These are phyloP conservation scores for Colletotrichum limetticola DNA, from an alignment of 2,329 filamentous ascomycete species.

Conservation along the genomic window DNA sequence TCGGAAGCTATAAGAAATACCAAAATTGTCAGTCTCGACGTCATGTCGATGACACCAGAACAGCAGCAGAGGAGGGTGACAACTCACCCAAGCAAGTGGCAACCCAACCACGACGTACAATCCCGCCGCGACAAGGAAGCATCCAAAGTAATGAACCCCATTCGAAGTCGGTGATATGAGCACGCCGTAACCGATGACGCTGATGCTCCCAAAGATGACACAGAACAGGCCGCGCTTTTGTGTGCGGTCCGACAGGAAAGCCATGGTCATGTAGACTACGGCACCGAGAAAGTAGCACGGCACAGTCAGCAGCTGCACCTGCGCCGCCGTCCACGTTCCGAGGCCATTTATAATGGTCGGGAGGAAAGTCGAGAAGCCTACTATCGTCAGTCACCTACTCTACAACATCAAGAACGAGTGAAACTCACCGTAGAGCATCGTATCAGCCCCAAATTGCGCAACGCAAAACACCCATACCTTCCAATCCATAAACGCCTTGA, in stretches of 20 bases:
- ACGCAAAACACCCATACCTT: conserved; percentile 78
- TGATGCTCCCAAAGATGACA: conserved; percentile 61
- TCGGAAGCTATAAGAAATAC: conserved; percentile 52
- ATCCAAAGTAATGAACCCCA: conserved; percentile 58
- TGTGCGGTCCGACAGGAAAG: conserved; percentile 73
- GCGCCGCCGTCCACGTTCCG: conserved; percentile 60
- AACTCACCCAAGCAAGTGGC: conserved; percentile 63
- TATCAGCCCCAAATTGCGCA: conserved; percentile 78
- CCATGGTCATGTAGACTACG: conserved; percentile 73
- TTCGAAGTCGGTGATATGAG: conserved; percentile 61
- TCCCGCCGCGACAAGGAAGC: conserved; percentile 79
- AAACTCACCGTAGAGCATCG: conserved; percentile 73
- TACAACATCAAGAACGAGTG: not conserved
- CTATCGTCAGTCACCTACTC: not conserved
- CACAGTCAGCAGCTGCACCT: conserved; percentile 72
- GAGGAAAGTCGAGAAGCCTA: conserved; percentile 69
- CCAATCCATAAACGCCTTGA: conserved; percentile 77
- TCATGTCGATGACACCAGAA: no score
- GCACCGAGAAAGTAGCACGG: conserved; percentile 75
- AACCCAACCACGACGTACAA: conserved; percentile 71
- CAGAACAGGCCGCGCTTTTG: conserved; percentile 65
- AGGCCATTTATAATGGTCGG: conserved; percentile 73
- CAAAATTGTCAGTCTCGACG: not conserved
- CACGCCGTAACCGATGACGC: conserved; percentile 68
- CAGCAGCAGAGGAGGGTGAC: no score